Evolutionary conservation across 306 rosid genomes (phyloP), one percentile per base, ranked within the genome.

Genomic region (Biancaea sappan): DNA sequence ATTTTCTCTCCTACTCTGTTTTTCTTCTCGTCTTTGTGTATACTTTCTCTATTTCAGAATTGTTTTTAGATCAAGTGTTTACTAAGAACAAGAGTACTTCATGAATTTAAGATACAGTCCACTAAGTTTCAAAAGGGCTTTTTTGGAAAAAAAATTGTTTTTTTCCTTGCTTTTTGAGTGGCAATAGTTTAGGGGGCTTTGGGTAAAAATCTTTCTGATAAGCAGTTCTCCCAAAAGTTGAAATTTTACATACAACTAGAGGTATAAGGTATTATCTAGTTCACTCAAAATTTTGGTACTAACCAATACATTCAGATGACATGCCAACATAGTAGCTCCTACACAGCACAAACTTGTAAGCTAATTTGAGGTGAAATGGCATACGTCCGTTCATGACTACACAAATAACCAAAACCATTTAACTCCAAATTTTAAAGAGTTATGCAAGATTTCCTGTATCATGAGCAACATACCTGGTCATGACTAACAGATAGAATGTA

Each of bases 401-500:
- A 35, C 28, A 19, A 3, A 2, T 34, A n/a, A 21, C 16, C 19
- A 14, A 19, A 35, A 64, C 1, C 60, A 51, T 18, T 25, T 13
- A 24, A 12, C 54, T 22, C 26, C 29, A n/a, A 46, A 63, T 43
- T n/a, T 47, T 58, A 57, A 14, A n/a, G n/a, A n/a, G 14, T 29
- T 61, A 56, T 58, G 29, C 53, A 66, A 15, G 5, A 15, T 44
- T 12, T 21, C 44, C 22, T 10, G 16, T 22, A 9, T 28, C 14
- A 61, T 32, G 29, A 38, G 35, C 19, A 38, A 43, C 82, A 84
- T 64, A 93, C 98, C 98, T 93, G 98, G 83, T 91, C 98, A 72
- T 95, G 97, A 78, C 99, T 87, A 77, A 88, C 97, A 5, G 99
- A 87, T 62, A 92, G 80, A 71, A 95, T 70, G 77, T 92, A 94